phyloP scores from a whole-genome alignment of 257 asterid species.

The Lithospermum erythrorhizon region DNA sequence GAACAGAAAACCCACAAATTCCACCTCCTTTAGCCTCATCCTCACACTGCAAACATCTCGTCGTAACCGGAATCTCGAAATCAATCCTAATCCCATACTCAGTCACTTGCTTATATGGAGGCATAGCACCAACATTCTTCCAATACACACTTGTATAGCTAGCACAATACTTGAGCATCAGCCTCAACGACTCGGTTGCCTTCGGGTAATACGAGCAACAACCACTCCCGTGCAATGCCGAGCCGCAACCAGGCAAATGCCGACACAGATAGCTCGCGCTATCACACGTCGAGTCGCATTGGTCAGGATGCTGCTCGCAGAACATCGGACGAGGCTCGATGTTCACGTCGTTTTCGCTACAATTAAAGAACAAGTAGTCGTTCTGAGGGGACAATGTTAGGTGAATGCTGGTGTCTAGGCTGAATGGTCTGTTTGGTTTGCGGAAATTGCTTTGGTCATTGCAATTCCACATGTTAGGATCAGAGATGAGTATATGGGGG shows the following conservation, averaged over 20 bases:
- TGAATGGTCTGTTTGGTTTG: conserved; percentile 53
- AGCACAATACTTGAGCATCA: conserved; percentile 71
- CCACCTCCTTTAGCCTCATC: conserved; percentile 56
- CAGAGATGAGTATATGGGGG: conserved; percentile 63
- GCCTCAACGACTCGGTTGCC: conserved; percentile 68
- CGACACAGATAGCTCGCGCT: conserved; percentile 75
- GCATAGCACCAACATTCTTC: conserved; percentile 56
- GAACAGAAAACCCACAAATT: conserved; percentile 59
- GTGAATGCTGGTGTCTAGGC: conserved; percentile 75
- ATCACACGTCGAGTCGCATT: conserved; percentile 86
- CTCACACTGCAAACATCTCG: conserved; percentile 53
- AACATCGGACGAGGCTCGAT: conserved; percentile 61
- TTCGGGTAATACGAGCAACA: conserved; percentile 88
- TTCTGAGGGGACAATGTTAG: conserved; percentile 54
- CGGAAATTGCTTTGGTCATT: conserved; percentile 47
- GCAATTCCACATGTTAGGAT: conserved; percentile 81
- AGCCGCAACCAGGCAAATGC: conserved; percentile 53
- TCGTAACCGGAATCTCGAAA: conserved; percentile 74
- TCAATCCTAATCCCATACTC: conserved; percentile 84
- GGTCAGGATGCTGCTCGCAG: conserved; percentile 80
- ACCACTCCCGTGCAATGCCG: conserved; percentile 32
- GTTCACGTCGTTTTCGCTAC: conserved; percentile 59
- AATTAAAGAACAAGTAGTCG: conserved; percentile 84
- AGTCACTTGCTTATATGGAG: conserved; percentile 55
- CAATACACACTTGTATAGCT: conserved; percentile 67